Conservation (phyloP, 2,329 filamentous ascomycete genomes). For the Lasiodiplodia theobromae region DNA sequence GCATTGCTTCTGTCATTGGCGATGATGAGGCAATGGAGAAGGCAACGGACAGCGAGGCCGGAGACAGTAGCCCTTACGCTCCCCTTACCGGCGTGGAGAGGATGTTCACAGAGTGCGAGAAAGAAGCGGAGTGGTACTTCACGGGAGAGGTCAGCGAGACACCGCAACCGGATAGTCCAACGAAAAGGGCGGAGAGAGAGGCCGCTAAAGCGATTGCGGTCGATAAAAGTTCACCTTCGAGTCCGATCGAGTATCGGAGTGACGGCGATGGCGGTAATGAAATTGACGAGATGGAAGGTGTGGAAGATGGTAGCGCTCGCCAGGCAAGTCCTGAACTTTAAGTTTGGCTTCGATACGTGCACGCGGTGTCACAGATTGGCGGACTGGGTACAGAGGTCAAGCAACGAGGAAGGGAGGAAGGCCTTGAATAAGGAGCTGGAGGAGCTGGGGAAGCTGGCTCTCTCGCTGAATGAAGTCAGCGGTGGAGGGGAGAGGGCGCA, state of each 20-base stretch:
- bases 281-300: neutral
- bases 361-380: neutral
- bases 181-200: neutral
- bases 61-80: neutral
- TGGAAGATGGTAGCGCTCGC: neutral
- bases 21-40: neutral
- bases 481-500: neutral
- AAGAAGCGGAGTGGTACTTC: neutral
- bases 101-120: neutral
- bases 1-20: neutral
- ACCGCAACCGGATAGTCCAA: slow-evolving; percentile 10
- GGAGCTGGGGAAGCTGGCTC: no score
- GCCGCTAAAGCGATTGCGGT: neutral
- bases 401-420: neutral
- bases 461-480: neutral
- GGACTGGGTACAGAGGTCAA: neutral
- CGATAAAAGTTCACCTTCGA: neutral
- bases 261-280: neutral
- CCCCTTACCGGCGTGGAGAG: neutral
- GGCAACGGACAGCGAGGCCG: neutral
- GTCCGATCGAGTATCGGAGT: neutral
- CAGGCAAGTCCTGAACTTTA: slow-evolving; percentile 24
- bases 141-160: slow-evolving; percentile 10
- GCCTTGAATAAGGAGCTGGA: neutral
- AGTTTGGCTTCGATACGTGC: neutral